Evolutionary conservation across 1,284 basidiomycete genomes (phyloP).

Genomic region (Inonotus obliquus): DNA sequence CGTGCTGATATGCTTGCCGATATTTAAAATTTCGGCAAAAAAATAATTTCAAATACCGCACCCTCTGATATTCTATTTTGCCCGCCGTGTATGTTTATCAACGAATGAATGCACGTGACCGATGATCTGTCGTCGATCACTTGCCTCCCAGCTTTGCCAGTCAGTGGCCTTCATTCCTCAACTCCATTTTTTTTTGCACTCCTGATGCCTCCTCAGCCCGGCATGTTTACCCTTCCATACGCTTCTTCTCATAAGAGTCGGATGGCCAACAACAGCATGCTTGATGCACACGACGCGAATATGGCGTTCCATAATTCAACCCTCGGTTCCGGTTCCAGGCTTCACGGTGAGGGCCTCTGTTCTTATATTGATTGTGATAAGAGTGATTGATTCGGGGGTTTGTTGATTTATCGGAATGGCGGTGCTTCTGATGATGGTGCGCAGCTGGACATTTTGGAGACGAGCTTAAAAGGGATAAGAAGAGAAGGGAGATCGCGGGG

Average conservation of each 20-base stretch:
- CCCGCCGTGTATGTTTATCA: not conserved
- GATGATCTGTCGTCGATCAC: not conserved
- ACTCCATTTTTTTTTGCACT: not conserved
- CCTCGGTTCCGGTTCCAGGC: slow-evolving; percentile 14
- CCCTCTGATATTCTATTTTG: no score
- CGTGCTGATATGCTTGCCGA: no score
- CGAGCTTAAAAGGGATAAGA: slow-evolving; percentile 52
- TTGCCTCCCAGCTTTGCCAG: not conserved
- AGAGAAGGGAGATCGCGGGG: slow-evolving; percentile 60
- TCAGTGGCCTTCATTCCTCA: not conserved
- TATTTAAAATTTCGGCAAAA: no score
- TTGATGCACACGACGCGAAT: slow-evolving; percentile 18
- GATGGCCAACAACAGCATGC: slow-evolving; percentile 22
- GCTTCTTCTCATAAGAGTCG: slow-evolving; percentile 38
- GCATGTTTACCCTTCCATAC: slow-evolving; percentile 47
- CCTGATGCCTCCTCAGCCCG: slow-evolving; percentile 42
- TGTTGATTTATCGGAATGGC: not conserved
- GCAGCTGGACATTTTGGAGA: slow-evolving; percentile 25
- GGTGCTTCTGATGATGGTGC: not conserved
- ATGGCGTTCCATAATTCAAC: slow-evolving; percentile 17
- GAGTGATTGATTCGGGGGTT: not conserved
- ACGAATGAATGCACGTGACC: slow-evolving; percentile 3
- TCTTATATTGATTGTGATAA: not conserved
- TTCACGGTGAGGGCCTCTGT: slow-evolving; percentile 9
- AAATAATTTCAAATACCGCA: no score